Evolutionary conservation across 345 rosid genomes (phyloP).

Genomic region (Hevea brasiliensis): DNA sequence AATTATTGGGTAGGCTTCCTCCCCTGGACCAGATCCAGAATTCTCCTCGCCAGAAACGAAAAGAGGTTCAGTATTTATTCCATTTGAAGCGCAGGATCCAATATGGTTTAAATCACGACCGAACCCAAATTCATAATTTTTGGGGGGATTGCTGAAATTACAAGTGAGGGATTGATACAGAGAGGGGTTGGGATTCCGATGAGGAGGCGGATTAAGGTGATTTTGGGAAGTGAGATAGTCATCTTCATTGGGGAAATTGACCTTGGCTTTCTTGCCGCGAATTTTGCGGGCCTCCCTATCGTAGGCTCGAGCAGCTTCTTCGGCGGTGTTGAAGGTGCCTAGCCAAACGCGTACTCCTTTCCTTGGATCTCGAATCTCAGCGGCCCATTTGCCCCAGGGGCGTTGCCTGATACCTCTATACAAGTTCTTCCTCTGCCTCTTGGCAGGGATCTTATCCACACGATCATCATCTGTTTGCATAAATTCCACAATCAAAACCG

Average conservation of each 20-base stretch:
- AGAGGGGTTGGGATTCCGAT: constrained; percentile 4
- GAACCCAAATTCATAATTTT: constrained; percentile 24
- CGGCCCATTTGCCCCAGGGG: constrained; percentile 98
- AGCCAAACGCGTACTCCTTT: constrained; percentile 96
- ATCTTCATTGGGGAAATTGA: constrained; percentile 78
- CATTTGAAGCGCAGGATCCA: constrained; percentile 11
- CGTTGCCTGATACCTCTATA: constrained; percentile 92
- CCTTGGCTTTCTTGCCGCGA: constrained; percentile 83
- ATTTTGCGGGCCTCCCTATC: constrained; percentile 80
- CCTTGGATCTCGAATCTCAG: constrained; percentile 92
- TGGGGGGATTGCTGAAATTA: neutral
- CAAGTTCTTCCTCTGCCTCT: constrained; percentile 73
- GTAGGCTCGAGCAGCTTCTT: constrained; percentile 90
- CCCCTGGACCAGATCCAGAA: constrained; percentile 32
- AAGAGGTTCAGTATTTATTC: constrained; percentile 19
- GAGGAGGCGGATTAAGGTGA: constrained; percentile 2
- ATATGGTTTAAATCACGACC: constrained; percentile 40
- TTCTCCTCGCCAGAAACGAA: constrained; percentile 30
- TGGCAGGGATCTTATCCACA: constrained; percentile 39
- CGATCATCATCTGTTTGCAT: constrained; percentile 41
- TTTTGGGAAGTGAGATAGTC: constrained; percentile 15
- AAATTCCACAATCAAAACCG: constrained; percentile 22
- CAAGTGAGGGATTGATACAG: neutral
- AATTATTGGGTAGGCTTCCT: neutral
- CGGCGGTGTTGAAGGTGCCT: constrained; percentile 87